phyloP scores from a whole-genome alignment of 164 flowering plant genomes.

The Magnolia kwangsiensis region DNA sequence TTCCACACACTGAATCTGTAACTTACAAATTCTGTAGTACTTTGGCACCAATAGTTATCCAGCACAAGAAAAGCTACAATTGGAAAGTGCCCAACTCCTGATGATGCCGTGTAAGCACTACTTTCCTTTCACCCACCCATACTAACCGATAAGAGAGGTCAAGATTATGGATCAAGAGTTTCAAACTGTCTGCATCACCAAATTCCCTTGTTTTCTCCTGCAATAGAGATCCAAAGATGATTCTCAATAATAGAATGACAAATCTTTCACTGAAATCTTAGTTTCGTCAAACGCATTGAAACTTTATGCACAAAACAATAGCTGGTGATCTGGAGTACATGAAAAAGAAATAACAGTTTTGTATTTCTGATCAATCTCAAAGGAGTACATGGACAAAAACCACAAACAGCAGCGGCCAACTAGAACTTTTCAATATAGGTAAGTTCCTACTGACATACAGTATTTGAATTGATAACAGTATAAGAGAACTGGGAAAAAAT shows the following conservation, averaged over 20 bases:
- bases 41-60: background rate
- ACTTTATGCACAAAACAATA: background rate
- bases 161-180: slow-evolving; percentile 59
- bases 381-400: too few relatives aligned
- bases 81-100: slow-evolving; percentile 70
- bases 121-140: slow-evolving; percentile 67
- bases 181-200: slow-evolving; percentile 47
- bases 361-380: too few relatives aligned
- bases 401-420: too few relatives aligned
- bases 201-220: slow-evolving; percentile 42
- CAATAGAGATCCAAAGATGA: slow-evolving; percentile 14
- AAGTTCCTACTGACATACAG: too few relatives aligned
- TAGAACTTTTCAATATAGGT: too few relatives aligned
- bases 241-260: background rate
- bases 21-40: background rate
- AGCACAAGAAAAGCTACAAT: slow-evolving; percentile 24
- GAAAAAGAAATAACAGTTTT: too few relatives aligned
- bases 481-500: too few relatives aligned
- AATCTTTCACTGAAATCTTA: background rate
- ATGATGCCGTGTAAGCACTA: slow-evolving; percentile 55
- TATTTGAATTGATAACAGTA: too few relatives aligned
- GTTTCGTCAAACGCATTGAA: background rate
- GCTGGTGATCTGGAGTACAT: too few relatives aligned
- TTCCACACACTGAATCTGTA: background rate
- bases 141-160: slow-evolving; percentile 80